phyloP scores from a whole-genome alignment of 2,329 filamentous ascomycete species.

The Talaromyces sp. region DNA sequence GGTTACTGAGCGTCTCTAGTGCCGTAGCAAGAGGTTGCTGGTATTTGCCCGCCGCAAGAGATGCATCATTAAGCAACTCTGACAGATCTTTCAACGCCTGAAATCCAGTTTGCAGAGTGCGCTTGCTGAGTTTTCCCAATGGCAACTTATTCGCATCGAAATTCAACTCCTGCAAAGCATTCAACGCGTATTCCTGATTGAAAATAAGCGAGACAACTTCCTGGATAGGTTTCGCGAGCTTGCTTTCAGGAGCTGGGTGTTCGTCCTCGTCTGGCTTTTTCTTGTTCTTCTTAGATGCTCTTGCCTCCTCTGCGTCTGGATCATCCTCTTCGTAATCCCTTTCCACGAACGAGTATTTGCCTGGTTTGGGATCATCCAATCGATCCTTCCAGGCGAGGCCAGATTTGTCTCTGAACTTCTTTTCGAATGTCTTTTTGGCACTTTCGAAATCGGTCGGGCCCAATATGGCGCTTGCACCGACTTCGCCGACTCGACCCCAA shows the following conservation, averaged over 20 bases:
- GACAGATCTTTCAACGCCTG: slow-evolving; percentile 72
- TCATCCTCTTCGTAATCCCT: slow-evolving; percentile 68
- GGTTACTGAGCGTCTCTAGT: slow-evolving; percentile 66
- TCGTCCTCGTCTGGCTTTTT: slow-evolving; percentile 37
- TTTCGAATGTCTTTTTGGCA: slow-evolving; percentile 48
- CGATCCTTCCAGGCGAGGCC: slow-evolving; percentile 52
- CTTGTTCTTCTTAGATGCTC: slow-evolving; percentile 40
- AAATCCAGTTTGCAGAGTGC: slow-evolving; percentile 71
- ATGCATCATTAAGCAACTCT: slow-evolving; percentile 57
- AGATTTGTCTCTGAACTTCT: slow-evolving; percentile 58
- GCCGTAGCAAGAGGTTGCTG: slow-evolving; percentile 38
- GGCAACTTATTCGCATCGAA: slow-evolving; percentile 66
- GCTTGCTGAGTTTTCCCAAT: slow-evolving; percentile 77
- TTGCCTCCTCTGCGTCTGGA: slow-evolving; percentile 41
- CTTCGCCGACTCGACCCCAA: slow-evolving; percentile 71
- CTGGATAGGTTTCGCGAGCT: slow-evolving; percentile 59
- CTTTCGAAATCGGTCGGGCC: slow-evolving; percentile 35
- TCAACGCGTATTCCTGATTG: slow-evolving; percentile 68
- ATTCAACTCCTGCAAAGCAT: slow-evolving; percentile 44
- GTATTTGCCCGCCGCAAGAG: slow-evolving; percentile 47
- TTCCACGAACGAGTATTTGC: slow-evolving; percentile 76
- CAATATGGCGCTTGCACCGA: slow-evolving; percentile 45
- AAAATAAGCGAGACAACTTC: slow-evolving; percentile 78
- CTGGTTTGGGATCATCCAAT: slow-evolving; percentile 47
- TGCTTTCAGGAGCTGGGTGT: slow-evolving; percentile 50